Conservation (phyloP, 1,284 basidiomycete genomes). For the Phaffia rhodozyma region DNA sequence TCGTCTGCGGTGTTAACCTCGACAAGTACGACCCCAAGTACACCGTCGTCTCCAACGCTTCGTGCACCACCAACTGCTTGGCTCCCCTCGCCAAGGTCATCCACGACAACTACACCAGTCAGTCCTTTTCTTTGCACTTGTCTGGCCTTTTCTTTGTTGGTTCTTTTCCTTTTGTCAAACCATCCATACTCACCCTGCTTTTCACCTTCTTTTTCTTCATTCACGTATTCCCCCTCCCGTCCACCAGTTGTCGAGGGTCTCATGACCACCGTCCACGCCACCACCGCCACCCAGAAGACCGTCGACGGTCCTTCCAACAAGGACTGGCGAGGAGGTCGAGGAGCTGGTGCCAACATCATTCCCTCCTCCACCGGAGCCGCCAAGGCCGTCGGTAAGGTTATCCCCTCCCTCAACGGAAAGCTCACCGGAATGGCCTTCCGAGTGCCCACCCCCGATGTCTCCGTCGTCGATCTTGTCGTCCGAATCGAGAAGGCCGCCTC, state of each 20-base stretch:
- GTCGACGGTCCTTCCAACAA: constrained; percentile 91
- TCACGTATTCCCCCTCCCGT: not conserved
- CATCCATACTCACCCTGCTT: not conserved
- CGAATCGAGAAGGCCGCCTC: constrained; percentile 75
- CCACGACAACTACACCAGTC: constrained; percentile 57
- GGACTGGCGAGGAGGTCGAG: constrained; percentile 73
- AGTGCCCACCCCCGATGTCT: constrained; percentile 92
- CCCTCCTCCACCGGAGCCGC: constrained; percentile 98
- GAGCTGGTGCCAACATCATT: constrained; percentile 97
- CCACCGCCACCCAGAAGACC: constrained; percentile 98
- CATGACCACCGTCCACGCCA: constrained; percentile 97
- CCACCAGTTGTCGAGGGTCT: constrained; percentile 87
- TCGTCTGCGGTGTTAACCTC: constrained; percentile 91
- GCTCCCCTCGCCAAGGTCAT: constrained; percentile 97
- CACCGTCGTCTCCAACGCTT: constrained; percentile 94
- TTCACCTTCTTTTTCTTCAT: not conserved
- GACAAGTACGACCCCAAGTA: constrained; percentile 85
- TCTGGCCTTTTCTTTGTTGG: not conserved
- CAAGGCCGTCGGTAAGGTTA: constrained; percentile 99
- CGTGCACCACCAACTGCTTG: constrained; percentile 99
- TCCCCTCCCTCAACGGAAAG: constrained; percentile 93
- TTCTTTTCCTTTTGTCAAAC: too few species aligned
- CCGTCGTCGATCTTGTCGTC: constrained; percentile 94
- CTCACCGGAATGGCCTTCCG: constrained; percentile 93
- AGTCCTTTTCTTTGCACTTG: not conserved